Evolutionary conservation across 2,329 filamentous ascomycete genomes (phyloP), one percentile per base, ranked within the genome.

Genomic region (Colletotrichum lindemuthianum): DNA sequence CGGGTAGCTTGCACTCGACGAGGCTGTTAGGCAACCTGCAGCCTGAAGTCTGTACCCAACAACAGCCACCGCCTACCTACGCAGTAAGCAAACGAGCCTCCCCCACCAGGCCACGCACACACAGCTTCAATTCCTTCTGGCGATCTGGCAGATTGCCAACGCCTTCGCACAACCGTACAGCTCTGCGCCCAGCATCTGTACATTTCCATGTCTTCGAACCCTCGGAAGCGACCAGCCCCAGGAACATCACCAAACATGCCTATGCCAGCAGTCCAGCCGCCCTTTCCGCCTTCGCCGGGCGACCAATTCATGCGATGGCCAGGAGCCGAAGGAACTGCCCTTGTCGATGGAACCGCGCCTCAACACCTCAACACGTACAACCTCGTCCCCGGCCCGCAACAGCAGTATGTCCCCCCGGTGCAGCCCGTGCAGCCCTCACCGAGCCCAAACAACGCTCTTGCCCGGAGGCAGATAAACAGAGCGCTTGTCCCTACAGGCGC

Each of bases 141-240:
- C 48, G 53, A 59, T 54, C 40, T 50, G 58, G 58, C 47, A 47
- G 47, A 33, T 40, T 48, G 44, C 32, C 53, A 63, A 58, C 51
- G 63, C 36, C 41, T 24, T 52, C 15, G 51, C 51, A 45, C 33
- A 33, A 33, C 11, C 24, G 24, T 24, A 24, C 24, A 24, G 24
- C 24, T 41, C 40, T 50, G 41, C 44, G 13, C 39, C 12, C 37
- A 37, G n/a, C 41, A 34, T n/a, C 67, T 70, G 65, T 63, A 69
- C 67, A 67, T 65, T 61, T 60, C 69, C 60, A 85, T 85, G 83
- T 81, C 85, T 61, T 72, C 78, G 49, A 86, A 86, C 68, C 75
- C 84, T 16, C 79, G 91, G 77, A 96, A 96, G 81, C 86, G 92
- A 75, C 83, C 90, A 70, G 91, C 92, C 50, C 90, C 92, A 60